Base-by-base conservation (phyloP, 768 basidiomycete species). In the Cubamyces sp. region DNA sequence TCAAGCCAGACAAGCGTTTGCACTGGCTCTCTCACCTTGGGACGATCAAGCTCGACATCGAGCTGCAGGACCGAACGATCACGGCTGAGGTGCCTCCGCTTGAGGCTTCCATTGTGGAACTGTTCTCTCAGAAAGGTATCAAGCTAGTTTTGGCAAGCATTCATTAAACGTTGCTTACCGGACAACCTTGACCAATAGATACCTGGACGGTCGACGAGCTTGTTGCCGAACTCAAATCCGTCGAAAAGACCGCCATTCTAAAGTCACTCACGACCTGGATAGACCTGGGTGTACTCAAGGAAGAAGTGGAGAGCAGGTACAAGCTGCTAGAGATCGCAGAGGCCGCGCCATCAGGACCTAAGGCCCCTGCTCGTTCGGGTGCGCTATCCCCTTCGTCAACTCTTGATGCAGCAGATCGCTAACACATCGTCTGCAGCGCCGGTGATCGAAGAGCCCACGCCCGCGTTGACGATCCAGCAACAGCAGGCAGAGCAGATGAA, bases 1-100 rank as follows among this genome's bases (percentile, higher is more conserved):
- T 94, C 77, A 97, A 97, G 70, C 94, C 94, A 0, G 94, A 97
- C 75, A 98, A 98, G 78, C 84, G 82, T 62, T 82, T 99, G 37
- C 84, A 86, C 49, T 98, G 94, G 90, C 73, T 98, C 6, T 89
- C 94, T 11, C 90, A 96, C 70, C 83, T 97, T 14, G 96, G 97
- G 0, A 92, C 87, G 2, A 85, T 96, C 41, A 81, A 85, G 39
- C 73, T 99, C 54, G 87, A 92, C 56, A 77, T 98, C 7, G 86
- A 94, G 69, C 80, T 98, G 3, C 82, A 87, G 68, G 96, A 98
- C 71, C 87, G 94, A 14, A 85, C 77, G 4, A 61, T 97, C 37
- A 84, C 85, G 21, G 84, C 84, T 3, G 87, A 93, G 45, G 93
- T 92, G 3, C 86, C 87, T 1, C 93, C 95, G 0, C 74, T 98